Percentiles rank a stretch among this genome's conserved stretches.
These are phyloP conservation scores for Mortierella sp. DNA, from an alignment of 371 early-diverging fungal species.

Conservation along the genomic window DNA sequence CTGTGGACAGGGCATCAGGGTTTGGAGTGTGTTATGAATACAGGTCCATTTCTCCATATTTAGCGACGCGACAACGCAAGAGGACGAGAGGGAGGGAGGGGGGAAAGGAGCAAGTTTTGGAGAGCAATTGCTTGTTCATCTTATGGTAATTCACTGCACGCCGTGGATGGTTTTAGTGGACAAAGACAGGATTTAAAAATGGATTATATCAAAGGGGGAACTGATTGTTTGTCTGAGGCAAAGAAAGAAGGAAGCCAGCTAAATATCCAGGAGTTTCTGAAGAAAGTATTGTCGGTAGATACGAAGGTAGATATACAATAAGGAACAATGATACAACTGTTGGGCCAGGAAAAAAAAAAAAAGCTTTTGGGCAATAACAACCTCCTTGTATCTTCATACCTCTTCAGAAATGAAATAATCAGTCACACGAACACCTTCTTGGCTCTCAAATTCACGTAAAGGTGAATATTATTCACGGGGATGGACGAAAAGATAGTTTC, in stretches of 20 bases:
- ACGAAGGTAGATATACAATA: background rate
- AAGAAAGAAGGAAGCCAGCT: background rate
- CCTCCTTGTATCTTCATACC: background rate
- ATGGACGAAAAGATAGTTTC: background rate
- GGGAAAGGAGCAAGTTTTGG: background rate
- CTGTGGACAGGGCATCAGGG: too few relatives aligned
- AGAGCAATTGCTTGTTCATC: background rate
- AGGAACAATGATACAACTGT: background rate
- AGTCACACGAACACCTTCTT: background rate
- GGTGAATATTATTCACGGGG: background rate
- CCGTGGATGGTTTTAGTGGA: background rate
- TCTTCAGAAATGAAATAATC: background rate
- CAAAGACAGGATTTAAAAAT: background rate
- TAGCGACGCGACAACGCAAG: background rate
- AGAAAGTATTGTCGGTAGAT: background rate
- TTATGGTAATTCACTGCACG: background rate
- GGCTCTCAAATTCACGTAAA: background rate
- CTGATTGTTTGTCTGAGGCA: background rate
- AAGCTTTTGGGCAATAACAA: background rate
- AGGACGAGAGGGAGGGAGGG: background rate
- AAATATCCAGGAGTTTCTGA: background rate
- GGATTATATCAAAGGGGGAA: slow-evolving; percentile 7
- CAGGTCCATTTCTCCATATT: too few relatives aligned
- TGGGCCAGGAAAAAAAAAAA: background rate
- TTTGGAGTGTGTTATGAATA: too few relatives aligned